Evolutionary conservation across 2,329 filamentous ascomycete species (phyloP), one percentile per base, ranked within the genome.

Genomic region (Neofusicoccum parvum): DNA sequence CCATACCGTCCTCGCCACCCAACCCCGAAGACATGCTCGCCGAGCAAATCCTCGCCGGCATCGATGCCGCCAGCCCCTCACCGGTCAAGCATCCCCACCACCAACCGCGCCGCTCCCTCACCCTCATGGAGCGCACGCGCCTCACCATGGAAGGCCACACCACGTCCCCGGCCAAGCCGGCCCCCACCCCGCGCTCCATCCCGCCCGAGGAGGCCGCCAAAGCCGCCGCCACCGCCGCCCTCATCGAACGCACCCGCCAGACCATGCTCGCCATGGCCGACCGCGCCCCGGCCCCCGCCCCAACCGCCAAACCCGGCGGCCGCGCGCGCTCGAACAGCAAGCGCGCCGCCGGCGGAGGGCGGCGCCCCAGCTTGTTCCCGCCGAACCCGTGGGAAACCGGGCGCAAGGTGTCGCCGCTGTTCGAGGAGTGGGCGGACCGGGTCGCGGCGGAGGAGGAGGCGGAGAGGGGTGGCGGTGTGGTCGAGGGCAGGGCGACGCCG

Each of bases 211-310:
- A 27, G 48, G 74, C 72, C 36, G 66, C 66, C 49, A 72, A 72
- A 66, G 73, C 43, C 65, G 67, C 82, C 64, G 71, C 67, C 12
- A 72, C 72, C 67, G 65, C 71, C n/a, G 81, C 89, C 0, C 71
- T 78, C 41, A 85, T 90, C 3, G 92, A 96, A 73, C 89, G 93
- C 54, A 96, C 94, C 0, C 87, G 91, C 17, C 83, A 92, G 63
- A 93, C 92, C 17, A 94, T 97, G 88, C 87, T 89, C 0, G 83
- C 88, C 3, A 81, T 86, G 53, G 84, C 87, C 1, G 69, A 72
- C 3, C 43, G 12, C 32, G 14, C 69, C 50, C 66, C 70, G 69
- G 68, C 41, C 64, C 45, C 12, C 49, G 39, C 41, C 49, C 11
- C 20, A 71, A 68, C 27, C 68, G 68, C 43, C 4, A 64, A 64